Base-by-base conservation (phyloP, 495 filamentous ascomycete genomes). In the Choiromyces venosus region DNA sequence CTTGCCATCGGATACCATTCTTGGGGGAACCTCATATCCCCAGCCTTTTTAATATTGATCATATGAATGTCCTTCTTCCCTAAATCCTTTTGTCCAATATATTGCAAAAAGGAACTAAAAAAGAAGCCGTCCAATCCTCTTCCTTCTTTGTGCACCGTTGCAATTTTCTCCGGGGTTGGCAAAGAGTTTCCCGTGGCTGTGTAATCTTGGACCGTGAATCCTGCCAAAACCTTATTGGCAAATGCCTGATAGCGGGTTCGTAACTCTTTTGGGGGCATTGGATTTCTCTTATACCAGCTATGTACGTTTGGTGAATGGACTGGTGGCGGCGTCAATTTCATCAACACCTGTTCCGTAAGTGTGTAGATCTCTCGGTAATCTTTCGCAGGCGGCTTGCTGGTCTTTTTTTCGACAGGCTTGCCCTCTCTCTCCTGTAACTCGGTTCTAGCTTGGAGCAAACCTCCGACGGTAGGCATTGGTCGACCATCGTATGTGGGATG, bases 1-100 rank as follows among this genome's bases (percentile, higher is more conserved):
- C 96, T 87, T 33, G 96, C 91, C 8, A 84, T 87, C 2, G 93
- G 93, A 81, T 90, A 99, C 95, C 93, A 97, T 80, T 97, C 95
- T 68, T 88, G 86, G 0, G 96, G 96, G 81, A 88, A 93, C 40
- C 93, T 88, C 65, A 97, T 82, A 83, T 98, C 93, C 25, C 92
- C 88, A 46, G 94, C 82, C 21, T 85, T 85, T 75, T 84, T 82
- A 82, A 95, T 92, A 69, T 89, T 82, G 10, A 35, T 61, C 52
- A 61, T 61, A 61, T 33, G 52, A 61, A 61, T 33, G 25, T 33
- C 52, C 25, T 18, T 61, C 52, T 29, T 33, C 25, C 10, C 52
- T 12, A 61, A 33, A 61, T 61, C 52, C 25, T 7, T 61, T 61
- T 61, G 52, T 12, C 52, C 52, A 33, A 61, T 33, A 61, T 61